Evolutionary conservation across 2,329 filamentous ascomycete species (phyloP).

Genomic region (Scedosporium boydii): DNA sequence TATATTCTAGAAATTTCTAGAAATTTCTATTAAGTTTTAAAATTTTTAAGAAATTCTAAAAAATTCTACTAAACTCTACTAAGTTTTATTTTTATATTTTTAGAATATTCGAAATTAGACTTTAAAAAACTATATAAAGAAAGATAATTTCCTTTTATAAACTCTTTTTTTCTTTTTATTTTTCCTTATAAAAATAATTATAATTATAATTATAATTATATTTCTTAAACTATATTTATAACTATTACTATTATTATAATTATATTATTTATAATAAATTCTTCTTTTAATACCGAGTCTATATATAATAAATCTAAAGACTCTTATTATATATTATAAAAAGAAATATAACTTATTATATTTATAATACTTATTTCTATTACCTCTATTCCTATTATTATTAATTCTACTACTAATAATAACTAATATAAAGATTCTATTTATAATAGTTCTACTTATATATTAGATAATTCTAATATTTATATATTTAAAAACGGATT

Average conservation of each 20-base stretch:
- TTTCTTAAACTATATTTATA: too few species aligned
- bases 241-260: too few species aligned
- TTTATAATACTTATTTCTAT: background rate
- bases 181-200: background rate
- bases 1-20: too few species aligned
- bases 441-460: too few species aligned
- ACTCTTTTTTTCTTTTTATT: background rate
- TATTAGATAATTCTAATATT: background rate
- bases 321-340: background rate
- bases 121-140: too few species aligned
- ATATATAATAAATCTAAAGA: background rate
- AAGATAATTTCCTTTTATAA: background rate
- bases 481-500: background rate
- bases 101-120: background rate
- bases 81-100: background rate
- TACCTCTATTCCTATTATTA: background rate
- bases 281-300: background rate
- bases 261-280: too few species aligned
- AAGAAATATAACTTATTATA: background rate
- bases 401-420: background rate
- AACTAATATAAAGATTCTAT: background rate
- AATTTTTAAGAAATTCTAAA: too few species aligned
- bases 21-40: too few species aligned
- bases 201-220: too few species aligned
- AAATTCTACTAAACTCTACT: too few species aligned